These are phyloP conservation scores for Trebouxia sp. DNA, from an alignment of 139 green algal genomes.

Conservation along the genomic window DNA sequence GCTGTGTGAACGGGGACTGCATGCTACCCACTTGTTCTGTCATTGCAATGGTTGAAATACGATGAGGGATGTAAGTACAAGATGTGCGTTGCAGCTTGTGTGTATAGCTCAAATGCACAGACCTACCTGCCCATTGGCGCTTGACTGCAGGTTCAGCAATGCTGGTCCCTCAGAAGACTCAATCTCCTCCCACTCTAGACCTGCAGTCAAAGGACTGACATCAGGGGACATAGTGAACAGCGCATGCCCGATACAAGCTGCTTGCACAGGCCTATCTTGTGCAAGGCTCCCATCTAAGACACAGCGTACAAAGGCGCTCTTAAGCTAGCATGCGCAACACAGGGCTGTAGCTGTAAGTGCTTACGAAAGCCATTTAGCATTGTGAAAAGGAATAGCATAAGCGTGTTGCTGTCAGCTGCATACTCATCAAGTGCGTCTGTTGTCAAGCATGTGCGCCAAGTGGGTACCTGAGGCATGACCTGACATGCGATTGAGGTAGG, in stretches of 20 bases:
- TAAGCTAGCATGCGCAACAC: not conserved
- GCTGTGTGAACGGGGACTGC: too few species aligned
- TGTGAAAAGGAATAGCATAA: not conserved
- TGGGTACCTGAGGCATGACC: not conserved
- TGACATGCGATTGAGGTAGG: not conserved
- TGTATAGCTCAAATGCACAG: not conserved
- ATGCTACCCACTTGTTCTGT: too few species aligned
- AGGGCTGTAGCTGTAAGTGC: not conserved
- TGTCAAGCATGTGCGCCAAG: not conserved
- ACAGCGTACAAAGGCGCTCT: not conserved
- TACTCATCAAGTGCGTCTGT: not conserved
- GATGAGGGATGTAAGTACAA: not conserved
- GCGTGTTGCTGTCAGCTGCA: too few species aligned
- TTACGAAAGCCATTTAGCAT: not conserved
- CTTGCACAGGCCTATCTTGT: not conserved
- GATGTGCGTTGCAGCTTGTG: not conserved
- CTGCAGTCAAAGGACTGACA: not conserved
- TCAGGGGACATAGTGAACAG: not conserved
- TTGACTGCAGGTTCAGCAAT: not conserved
- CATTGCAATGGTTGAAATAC: not conserved
- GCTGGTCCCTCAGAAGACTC: constrained; percentile 13
- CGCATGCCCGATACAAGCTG: too few species aligned
- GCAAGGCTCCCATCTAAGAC: not conserved
- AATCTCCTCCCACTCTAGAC: constrained; percentile 18
- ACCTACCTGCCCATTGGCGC: not conserved